Base-by-base conservation (phyloP, 2,329 filamentous ascomycete species). In the Cercospora sp. region DNA sequence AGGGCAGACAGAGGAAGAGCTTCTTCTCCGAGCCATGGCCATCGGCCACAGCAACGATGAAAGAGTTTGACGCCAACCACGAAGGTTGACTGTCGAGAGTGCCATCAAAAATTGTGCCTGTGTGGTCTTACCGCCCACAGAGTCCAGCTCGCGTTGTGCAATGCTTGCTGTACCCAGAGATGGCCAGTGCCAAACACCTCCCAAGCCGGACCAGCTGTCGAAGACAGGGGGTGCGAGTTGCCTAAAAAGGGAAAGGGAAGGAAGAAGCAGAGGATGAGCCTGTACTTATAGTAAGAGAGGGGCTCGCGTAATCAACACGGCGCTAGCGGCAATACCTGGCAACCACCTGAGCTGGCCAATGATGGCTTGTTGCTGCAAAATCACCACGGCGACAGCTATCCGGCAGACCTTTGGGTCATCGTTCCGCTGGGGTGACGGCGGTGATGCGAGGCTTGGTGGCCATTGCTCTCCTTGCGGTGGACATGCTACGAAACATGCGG, bases 11-110 rank as follows among this genome's bases (percentile, higher is more conserved):
- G 48, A 55, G 13, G 23, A 55, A 2, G 48, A 30, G 23, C 60
- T 55, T 67, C 65, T 63, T 67, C 65, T 67, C 53, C 65, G 45
- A 28, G 36, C 53, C 53, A 59, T 40, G 51, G 65, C 60, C 23
- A 36, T 10, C 13, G 33, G 65, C 65, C 48, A 67, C 48, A 28
- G 60, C 59, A 36, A 33, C 63, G 65, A 67, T 63, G 65, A 67
- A 67, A 67, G 60, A 60, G 60, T 48, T 42, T 42, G 16, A 42
- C 36, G 36, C 36, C 36, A 42, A 42, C 36, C 36, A 42, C 36
- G 28, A n/a, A 3, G 16, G 55, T 66, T 40, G 36, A 45, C 62
- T 64, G 62, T 53, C 42, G 60, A 23, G n/a, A 12, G 20, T 33
- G 31, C 26, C 26, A 67, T 45, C 65, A 64, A 67, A 67, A 67